Conservation (phyloP, 2,329 filamentous ascomycete genomes). For the Phialophora chinensis region DNA sequence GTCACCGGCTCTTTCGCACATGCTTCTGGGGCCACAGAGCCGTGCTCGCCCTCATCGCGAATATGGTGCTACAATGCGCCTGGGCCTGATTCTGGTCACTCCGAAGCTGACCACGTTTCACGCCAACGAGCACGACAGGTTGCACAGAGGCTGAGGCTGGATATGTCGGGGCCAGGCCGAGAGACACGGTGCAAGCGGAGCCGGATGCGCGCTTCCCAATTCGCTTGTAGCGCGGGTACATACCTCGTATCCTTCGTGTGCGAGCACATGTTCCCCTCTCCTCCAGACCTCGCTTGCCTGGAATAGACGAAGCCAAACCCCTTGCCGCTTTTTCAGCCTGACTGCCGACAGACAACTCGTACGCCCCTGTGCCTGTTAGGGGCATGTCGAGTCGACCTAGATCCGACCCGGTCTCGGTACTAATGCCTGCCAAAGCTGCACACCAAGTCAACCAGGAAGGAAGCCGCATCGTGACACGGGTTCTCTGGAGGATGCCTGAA, state of each 20-base stretch:
- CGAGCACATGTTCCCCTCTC: not conserved
- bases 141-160: not conserved
- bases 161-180: not conserved
- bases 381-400: not conserved
- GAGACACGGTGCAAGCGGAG: not conserved
- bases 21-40: not conserved
- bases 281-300: not conserved
- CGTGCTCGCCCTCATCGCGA: not conserved
- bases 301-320: not conserved
- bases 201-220: not conserved
- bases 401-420: not conserved
- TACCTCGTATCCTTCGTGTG: not conserved
- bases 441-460: not conserved
- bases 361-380: not conserved
- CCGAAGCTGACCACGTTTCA: not conserved
- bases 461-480: not conserved
- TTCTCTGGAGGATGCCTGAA: not conserved
- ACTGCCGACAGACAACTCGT: not conserved
- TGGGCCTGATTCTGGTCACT: not conserved
- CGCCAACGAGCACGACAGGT: not conserved
- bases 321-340: constrained; percentile 12
- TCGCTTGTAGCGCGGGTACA: not conserved
- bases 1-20: not conserved
- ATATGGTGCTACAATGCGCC: not conserved
- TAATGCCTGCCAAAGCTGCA: not conserved